Evolutionary conservation across 2,329 filamentous ascomycete species (phyloP).

Genomic region (Xylogone sp.): DNA sequence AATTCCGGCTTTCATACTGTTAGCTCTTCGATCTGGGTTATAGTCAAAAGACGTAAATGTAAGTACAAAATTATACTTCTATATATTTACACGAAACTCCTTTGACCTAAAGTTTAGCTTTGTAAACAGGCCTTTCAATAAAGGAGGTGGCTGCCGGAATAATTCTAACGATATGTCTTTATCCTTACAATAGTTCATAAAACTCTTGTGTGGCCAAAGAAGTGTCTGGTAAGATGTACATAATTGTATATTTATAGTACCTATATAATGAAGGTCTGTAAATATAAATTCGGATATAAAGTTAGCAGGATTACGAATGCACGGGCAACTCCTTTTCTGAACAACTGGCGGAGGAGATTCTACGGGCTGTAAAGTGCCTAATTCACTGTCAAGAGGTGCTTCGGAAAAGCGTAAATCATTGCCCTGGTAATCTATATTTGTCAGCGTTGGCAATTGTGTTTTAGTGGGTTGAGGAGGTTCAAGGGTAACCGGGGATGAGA

Average conservation of each 20-base stretch:
- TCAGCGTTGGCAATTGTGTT: not conserved
- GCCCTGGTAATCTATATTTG: no score
- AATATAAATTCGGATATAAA: not conserved
- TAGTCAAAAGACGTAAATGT: constrained; percentile 1
- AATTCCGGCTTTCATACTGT: not conserved
- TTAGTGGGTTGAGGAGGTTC: not conserved
- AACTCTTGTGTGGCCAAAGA: not conserved
- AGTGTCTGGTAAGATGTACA: not conserved
- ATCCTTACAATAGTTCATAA: not conserved
- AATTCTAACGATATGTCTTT: not conserved
- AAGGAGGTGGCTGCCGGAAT: not conserved
- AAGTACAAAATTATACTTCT: not conserved
- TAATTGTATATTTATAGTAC: not conserved
- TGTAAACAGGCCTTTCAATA: not conserved
- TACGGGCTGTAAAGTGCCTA: not conserved
- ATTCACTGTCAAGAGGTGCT: no score
- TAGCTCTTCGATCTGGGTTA: not conserved
- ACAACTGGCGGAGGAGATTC: not conserved
- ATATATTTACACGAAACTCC: constrained; percentile 1
- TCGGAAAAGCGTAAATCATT: no score
- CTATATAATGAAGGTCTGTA: not conserved
- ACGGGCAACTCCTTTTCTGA: not conserved
- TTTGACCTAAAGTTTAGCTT: not conserved
- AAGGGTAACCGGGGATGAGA: not conserved
- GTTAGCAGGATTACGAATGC: not conserved